phyloP scores from a whole-genome alignment of 2,329 filamentous ascomycete genomes.

The Ceratocystis diversiconidia region DNA sequence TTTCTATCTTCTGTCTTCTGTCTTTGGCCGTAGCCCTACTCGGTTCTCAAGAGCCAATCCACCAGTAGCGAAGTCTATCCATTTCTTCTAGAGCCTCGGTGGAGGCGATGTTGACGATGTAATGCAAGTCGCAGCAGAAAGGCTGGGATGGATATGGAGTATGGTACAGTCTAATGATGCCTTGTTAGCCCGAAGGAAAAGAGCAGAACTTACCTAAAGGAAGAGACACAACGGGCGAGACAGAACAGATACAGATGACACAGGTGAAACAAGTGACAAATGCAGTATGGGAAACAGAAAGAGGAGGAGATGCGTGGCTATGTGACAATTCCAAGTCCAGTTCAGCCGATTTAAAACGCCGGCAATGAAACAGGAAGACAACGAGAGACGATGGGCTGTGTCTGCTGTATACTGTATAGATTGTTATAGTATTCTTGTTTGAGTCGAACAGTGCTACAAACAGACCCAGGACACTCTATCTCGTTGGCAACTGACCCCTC shows the following conservation, averaged over 20 bases:
- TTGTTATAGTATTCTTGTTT: neutral
- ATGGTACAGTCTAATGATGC: neutral
- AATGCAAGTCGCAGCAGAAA: neutral
- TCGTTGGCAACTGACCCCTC: neutral
- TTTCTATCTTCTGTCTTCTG: no score
- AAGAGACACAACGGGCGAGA: neutral
- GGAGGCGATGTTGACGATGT: no score
- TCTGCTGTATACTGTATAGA: neutral
- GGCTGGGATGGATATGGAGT: neutral
- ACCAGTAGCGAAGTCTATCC: no score
- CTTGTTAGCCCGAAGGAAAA: neutral
- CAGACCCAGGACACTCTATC: neutral
- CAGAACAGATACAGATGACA: no score
- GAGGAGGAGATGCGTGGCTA: no score
- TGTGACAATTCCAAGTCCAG: neutral
- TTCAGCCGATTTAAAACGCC: neutral
- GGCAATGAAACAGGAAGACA: neutral
- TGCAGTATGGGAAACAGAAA: no score
- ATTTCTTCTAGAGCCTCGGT: no score
- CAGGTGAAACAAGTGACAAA: no score
- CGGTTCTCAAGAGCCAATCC: no score
- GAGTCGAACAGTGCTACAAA: neutral
- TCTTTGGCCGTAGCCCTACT: no score
- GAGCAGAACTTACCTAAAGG: neutral
- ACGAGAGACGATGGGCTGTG: neutral